Percentiles rank a stretch among this genome's conserved stretches.
phyloP scores from a whole-genome alignment of 805 yeast genomes.

The Candida khao-thaluensis region DNA sequence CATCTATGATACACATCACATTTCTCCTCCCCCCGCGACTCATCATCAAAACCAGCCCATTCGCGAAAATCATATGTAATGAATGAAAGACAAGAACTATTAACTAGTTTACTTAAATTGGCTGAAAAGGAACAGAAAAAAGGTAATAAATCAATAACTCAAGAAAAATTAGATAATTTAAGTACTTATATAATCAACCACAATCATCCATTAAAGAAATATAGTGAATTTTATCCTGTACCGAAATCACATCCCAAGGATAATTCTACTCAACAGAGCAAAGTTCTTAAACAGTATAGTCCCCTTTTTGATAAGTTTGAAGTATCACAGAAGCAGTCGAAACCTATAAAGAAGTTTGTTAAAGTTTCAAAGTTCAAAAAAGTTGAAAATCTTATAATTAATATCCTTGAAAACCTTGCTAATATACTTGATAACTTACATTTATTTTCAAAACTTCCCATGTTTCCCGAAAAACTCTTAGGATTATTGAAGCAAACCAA shows the following conservation, averaged over 20 bases:
- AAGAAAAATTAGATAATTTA: conserved; percentile 35
- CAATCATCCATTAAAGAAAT: conserved; percentile 10
- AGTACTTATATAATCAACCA: conserved; percentile 25
- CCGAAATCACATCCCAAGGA: conserved; percentile 17
- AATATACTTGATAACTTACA: conserved; percentile 42
- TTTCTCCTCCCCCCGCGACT: too few relatives aligned
- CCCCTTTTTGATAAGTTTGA: conserved; percentile 34
- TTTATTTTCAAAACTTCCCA: conserved; percentile 40
- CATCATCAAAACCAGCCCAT: neutral
- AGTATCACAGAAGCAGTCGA: conserved; percentile 13
- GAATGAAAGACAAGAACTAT: conserved; percentile 24
- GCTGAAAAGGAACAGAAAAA: conserved; percentile 37
- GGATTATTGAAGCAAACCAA: conserved; percentile 40
- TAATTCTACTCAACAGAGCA: neutral
- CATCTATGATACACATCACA: too few relatives aligned
- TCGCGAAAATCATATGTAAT: conserved; percentile 7
- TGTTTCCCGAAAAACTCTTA: conserved; percentile 37
- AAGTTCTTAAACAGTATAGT: conserved; percentile 24
- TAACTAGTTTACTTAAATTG: conserved; percentile 27
- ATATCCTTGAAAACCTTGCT: conserved; percentile 35
- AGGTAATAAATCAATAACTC: conserved; percentile 39
- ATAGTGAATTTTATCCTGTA: conserved; percentile 16
- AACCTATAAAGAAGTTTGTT: conserved; percentile 5
- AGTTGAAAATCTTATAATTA: conserved; percentile 29
- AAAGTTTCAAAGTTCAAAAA: conserved; percentile 28